phyloP scores from a whole-genome alignment of 1,284 basidiomycete genomes.

The Mycena sp. region DNA sequence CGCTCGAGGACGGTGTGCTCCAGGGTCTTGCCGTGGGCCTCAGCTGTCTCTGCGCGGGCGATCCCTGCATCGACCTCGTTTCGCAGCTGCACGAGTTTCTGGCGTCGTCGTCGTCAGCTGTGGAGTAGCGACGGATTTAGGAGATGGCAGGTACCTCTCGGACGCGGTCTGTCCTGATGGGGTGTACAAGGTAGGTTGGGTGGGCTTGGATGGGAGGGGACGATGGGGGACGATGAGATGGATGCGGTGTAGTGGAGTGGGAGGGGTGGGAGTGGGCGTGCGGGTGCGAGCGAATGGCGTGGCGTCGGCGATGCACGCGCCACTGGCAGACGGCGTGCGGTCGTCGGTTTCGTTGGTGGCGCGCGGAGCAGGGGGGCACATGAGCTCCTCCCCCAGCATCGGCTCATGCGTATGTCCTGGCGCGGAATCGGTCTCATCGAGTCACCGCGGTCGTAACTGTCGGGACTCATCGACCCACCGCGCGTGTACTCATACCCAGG shows the following conservation, averaged over 20 bases:
- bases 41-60: slow-evolving; percentile 83
- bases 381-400: neutral
- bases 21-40: slow-evolving; percentile 84
- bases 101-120: neutral
- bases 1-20: slow-evolving; percentile 85
- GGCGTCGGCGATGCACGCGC: no score
- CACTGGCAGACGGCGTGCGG: no score
- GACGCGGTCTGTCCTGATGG: slow-evolving; percentile 2
- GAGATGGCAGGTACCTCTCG: neutral
- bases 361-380: neutral
- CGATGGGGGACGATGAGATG: neutral
- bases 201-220: neutral
- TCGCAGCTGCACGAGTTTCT: slow-evolving; percentile 60
- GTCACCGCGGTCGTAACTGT: no score
- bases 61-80: slow-evolving; percentile 87
- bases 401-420: neutral
- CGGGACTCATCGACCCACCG: neutral
- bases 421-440: no score
- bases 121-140: neutral
- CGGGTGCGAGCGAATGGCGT: no score
- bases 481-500: neutral
- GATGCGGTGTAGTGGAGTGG: neutral
- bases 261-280: no score
- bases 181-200: no score
- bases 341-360: no score